Conservation (phyloP, 2,329 filamentous ascomycete genomes). For the Pyricularia grisea region DNA sequence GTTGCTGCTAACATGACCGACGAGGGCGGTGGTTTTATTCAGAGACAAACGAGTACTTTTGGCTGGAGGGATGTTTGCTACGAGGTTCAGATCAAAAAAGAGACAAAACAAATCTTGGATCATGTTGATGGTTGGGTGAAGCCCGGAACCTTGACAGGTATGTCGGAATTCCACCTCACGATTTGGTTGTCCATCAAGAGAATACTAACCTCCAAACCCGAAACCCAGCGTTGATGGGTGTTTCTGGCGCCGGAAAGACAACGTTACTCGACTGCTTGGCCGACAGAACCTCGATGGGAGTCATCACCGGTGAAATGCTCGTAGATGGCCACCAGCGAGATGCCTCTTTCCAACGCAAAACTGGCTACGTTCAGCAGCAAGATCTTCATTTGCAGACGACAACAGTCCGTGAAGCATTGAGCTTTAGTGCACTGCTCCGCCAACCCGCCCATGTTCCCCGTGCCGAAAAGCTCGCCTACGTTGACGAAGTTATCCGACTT, state of each 20-base stretch:
- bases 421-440: slow-evolving; percentile 47
- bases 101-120: slow-evolving; percentile 63
- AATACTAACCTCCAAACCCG: background rate
- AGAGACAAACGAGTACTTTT: slow-evolving; percentile 51
- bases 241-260: slow-evolving; percentile 53
- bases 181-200: background rate
- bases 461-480: slow-evolving; percentile 50
- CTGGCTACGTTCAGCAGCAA: slow-evolving; percentile 60
- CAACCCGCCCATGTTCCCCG: slow-evolving; percentile 44
- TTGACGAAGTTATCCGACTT: slow-evolving; percentile 57
- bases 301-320: slow-evolving; percentile 57
- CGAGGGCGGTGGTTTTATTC: slow-evolving; percentile 20
- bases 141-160: slow-evolving; percentile 65
- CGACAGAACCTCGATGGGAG: slow-evolving; percentile 48
- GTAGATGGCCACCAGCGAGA: slow-evolving; percentile 39
- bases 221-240: slow-evolving; percentile 55
- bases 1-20: slow-evolving; percentile 7
- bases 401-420: slow-evolving; percentile 44
- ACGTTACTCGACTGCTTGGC: slow-evolving; percentile 49
- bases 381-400: slow-evolving; percentile 47
- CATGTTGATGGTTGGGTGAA: slow-evolving; percentile 84
- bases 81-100: slow-evolving; percentile 62
- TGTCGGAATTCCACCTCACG: background rate
- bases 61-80: slow-evolving; percentile 72
- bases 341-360: slow-evolving; percentile 48